Base-by-base conservation (phyloP, 305 asterid genomes). In the Solanum chacoense region DNA sequence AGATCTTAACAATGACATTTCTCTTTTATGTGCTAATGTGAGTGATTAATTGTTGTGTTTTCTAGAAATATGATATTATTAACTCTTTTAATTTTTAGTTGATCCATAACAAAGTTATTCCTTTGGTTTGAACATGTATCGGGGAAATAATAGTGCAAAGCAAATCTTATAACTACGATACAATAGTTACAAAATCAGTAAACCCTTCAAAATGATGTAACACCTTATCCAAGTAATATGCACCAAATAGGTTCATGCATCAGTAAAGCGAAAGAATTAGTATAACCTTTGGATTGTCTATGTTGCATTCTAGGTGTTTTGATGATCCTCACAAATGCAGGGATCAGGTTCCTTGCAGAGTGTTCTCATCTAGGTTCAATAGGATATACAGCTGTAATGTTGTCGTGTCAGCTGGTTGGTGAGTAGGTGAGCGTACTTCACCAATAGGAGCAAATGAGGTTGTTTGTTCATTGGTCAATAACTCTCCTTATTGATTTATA, bases 1-100 rank as follows among this genome's bases (percentile, higher is more conserved):
- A 55, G 67, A 55, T 18, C 24, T 55, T 55, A 78, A 94, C 94
- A 91, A 93, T 89, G 81, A 65, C 90, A 90, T 95, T 85, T 91
- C 90, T 36, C 94, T 96, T 86, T 93, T 55, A 55, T 55, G 24
- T 55, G 9, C 67, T 55, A 55, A 6, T 55, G 67, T 55, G 24
- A 55, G 24, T 55, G 2, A 18, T 55, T 7, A 55, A 55, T 55
- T 55, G 67, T 18, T 55, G 10, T 20, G 67, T 55, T 55, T 55
- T 55, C 67, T 55, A 55, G n/a, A 2, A 55, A 55, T 55, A 55
- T 18, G 10, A 55, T 18, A 18, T 55, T 18, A 55, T 18, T 55
- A 55, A 10, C 18, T 55, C 67, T 55, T 18, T 55, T 18, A 50
- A 16, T 50, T 55, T 55, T 18, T 55, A 3, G 24, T 18, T 55